A percentile compares a stretch with the other conserved stretches of the same genome.
Conservation (phyloP, 768 basidiomycete genomes). For the Gymnopilus junonius region DNA sequence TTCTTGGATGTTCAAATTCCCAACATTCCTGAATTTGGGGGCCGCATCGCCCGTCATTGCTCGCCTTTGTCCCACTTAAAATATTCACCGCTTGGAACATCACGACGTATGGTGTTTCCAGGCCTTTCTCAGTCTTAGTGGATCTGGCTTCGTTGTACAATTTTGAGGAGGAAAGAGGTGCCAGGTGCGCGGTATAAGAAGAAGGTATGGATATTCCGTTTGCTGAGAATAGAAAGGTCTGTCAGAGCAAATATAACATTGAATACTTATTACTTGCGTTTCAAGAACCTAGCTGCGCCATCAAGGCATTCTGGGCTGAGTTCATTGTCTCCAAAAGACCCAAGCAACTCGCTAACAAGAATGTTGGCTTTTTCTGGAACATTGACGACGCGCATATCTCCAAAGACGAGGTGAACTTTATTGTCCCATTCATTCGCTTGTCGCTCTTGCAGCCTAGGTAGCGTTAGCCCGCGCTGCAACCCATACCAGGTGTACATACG, state of each 20-base stretch:
- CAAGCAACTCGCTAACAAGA: slow-evolving; percentile 92
- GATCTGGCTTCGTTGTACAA: slow-evolving; percentile 82
- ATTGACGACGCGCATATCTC: slow-evolving; percentile 89
- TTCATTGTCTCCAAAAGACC: slow-evolving; percentile 98
- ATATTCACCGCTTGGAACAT: slow-evolving; percentile 96
- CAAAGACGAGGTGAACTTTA: slow-evolving; percentile 82
- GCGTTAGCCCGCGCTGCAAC: background rate
- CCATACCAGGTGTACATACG: slow-evolving; percentile 54
- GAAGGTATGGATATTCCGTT: slow-evolving; percentile 95
- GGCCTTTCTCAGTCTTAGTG: slow-evolving; percentile 65
- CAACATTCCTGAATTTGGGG: slow-evolving; percentile 92
- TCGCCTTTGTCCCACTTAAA: slow-evolving; percentile 78
- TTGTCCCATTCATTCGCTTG: slow-evolving; percentile 83
- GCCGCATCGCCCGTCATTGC: slow-evolving; percentile 68
- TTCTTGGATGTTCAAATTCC: slow-evolving; percentile 94
- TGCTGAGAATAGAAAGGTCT: slow-evolving; percentile 49
- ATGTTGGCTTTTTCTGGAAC: slow-evolving; percentile 92
- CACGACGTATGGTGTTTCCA: slow-evolving; percentile 98
- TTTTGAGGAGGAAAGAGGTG: slow-evolving; percentile 93
- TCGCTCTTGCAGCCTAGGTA: slow-evolving; percentile 77
- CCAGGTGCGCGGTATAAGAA: slow-evolving; percentile 93
- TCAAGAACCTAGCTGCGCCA: slow-evolving; percentile 91
- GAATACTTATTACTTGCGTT: slow-evolving; percentile 57
- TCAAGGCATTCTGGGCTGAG: slow-evolving; percentile 98
- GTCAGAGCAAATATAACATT: background rate